Percentiles rank a stretch among this genome's conserved stretches.
These are phyloP conservation scores for Calonectria fujianensis DNA, from an alignment of 2,329 filamentous ascomycete genomes.

Conservation along the genomic window DNA sequence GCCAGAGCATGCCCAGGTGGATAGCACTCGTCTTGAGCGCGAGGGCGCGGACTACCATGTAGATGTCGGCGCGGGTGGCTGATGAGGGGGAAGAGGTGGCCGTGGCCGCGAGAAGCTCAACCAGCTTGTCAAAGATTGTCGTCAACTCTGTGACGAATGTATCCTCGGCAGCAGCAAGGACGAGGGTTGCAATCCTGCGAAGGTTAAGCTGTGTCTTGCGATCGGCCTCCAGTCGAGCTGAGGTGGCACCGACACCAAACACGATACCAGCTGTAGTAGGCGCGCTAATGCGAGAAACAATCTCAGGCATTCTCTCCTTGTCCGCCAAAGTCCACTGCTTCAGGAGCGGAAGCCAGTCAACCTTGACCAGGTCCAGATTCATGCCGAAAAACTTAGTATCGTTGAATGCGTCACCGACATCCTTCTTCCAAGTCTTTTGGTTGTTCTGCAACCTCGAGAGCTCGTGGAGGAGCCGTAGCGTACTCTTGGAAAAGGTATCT, in stretches of 20 bases:
- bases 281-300: constrained; percentile 85
- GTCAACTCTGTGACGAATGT: constrained; percentile 86
- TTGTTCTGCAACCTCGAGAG: constrained; percentile 86
- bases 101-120: constrained; percentile 89
- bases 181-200: constrained; percentile 85
- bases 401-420: constrained; percentile 93
- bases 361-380: constrained; percentile 77
- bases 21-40: constrained; percentile 86
- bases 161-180: constrained; percentile 86
- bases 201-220: constrained; percentile 93
- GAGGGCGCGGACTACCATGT: constrained; percentile 89
- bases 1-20: constrained; percentile 91
- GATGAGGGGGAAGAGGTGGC: constrained; percentile 94
- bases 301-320: constrained; percentile 90
- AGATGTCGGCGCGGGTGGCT: constrained; percentile 90
- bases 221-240: constrained; percentile 95
- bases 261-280: constrained; percentile 97
- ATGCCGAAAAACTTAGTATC: constrained; percentile 90
- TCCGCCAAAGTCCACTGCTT: constrained; percentile 90
- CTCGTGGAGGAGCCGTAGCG: constrained; percentile 84
- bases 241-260: constrained; percentile 97
- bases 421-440: constrained; percentile 94
- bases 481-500: constrained; percentile 83
- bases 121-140: constrained; percentile 85
- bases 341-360: constrained; percentile 88